Base-by-base conservation (phyloP, 768 basidiomycete genomes). In the Leccinum fibrillosum region DNA sequence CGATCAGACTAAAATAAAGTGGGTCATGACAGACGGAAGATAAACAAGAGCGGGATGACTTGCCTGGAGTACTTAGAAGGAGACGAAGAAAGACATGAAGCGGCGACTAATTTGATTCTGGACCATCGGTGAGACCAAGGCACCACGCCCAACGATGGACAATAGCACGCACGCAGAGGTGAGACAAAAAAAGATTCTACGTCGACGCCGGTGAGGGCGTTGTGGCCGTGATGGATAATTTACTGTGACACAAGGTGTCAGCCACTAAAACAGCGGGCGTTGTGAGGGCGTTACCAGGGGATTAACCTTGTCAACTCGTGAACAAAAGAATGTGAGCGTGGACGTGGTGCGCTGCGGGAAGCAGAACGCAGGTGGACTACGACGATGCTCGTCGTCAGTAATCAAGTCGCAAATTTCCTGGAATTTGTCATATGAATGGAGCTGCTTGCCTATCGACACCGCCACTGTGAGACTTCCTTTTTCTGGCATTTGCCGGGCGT, bases 341-440 rank as follows among this genome's bases (percentile, higher is more conserved):
- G 1, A 30, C 21, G 21, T 23, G 56, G 34, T 52, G 53, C 55
- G 44, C 49, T 26, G 54, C 30, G 47, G 30, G 32, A 42, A 50
- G 54, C 49, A 17, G 44, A 35, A 15, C 51, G 39, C 55, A 26
- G 61, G 26, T 53, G 53, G 53, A 53, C 37, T 52, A 35, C 10
- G 54, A 57, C 28, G 52, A 30, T 56, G 63, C 23, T 60, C 54
- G 65, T 55, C 60, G 66, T 63, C 60, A 30, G 53, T 26, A 57
- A 54, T 57, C 57, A 61, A 53, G 53, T 51, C 21, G 52, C 26
- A 69, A 67, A 64, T 66, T 63, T 63, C 32, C 42, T 3, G 17
- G 34, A 25, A 67, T 66, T 67, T 69, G 66, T 69, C 61, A 62
- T 68, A 61, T 34, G 47, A 57, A 48, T 65, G 59, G 66, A 47